Evolutionary conservation across 83 land plant species (phyloP).

Genomic region (Larix sibirica): DNA sequence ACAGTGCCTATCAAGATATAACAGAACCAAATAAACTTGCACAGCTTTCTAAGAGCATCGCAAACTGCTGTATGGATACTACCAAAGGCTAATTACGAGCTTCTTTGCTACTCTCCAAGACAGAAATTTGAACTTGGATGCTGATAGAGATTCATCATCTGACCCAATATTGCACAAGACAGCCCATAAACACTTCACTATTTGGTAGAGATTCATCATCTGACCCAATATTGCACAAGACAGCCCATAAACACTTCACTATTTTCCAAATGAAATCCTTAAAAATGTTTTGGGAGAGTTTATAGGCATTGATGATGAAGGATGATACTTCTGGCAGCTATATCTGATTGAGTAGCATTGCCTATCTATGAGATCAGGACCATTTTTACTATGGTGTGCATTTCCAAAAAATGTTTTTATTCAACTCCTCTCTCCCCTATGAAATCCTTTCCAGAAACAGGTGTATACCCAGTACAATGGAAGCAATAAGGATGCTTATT

Average conservation of each 20-base stretch:
- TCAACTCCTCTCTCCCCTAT: no score
- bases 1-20: no score
- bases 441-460: no score
- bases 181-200: not conserved
- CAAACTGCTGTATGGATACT: not conserved
- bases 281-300: not conserved
- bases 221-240: no score
- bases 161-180: no score
- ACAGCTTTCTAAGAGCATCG: not conserved
- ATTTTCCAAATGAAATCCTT: not conserved
- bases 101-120: not conserved
- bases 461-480: no score
- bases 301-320: not conserved
- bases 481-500: no score
- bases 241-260: not conserved
- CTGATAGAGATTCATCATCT: not conserved
- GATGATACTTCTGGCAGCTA: not conserved
- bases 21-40: no score
- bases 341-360: not conserved
- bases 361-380: not conserved
- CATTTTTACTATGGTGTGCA: not conserved
- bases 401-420: not conserved
- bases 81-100: not conserved
- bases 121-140: not conserved
- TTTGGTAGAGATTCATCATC: no score